Conservation (phyloP, 768 basidiomycete genomes). For the Termitomyces sp. region DNA sequence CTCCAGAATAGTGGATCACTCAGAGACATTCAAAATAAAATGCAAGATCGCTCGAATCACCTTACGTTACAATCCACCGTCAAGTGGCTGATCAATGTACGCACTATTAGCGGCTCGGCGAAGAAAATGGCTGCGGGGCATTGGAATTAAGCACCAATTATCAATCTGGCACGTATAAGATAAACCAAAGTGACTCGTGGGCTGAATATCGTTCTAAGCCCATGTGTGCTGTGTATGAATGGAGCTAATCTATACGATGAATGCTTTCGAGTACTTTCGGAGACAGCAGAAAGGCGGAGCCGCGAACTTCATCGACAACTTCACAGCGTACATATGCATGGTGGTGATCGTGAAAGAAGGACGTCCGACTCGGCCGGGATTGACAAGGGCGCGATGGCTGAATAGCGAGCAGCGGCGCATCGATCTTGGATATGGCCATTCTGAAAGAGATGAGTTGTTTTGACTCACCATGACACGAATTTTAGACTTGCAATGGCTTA, state of each 20-base stretch:
- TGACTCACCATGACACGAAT: background rate
- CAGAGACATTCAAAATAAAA: background rate
- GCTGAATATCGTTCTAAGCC: background rate
- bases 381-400: background rate
- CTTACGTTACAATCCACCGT: background rate
- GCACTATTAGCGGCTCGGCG: background rate
- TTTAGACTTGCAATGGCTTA: background rate
- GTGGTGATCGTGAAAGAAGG: background rate
- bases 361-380: background rate
- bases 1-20: background rate
- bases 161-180: background rate
- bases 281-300: background rate
- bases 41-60: background rate
- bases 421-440: background rate
- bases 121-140: background rate
- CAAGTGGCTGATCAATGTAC: background rate
- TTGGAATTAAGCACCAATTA: background rate
- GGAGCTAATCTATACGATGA: background rate
- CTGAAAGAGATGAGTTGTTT: background rate
- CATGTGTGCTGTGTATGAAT: background rate
- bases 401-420: conserved; percentile 4
- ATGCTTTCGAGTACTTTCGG: background rate
- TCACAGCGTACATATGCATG: background rate
- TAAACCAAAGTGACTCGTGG: background rate
- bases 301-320: background rate